Conservation (phyloP, 305 asterid species). For the Lippia alba region DNA sequence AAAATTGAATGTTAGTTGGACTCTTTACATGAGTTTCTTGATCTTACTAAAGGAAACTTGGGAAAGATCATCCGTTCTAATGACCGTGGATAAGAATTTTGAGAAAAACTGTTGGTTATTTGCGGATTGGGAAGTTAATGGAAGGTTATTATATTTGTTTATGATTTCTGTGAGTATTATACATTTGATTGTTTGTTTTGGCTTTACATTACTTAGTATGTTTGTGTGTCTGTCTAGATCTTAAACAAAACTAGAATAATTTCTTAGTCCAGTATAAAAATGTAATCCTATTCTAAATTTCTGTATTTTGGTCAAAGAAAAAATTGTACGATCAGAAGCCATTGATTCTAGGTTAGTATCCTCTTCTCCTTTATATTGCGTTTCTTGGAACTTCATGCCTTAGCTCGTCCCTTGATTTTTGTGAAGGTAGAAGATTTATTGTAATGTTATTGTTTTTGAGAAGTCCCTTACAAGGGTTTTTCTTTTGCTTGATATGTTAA, state of each 20-base stretch:
- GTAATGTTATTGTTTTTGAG: background rate
- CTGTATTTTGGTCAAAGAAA: slow-evolving; percentile 39
- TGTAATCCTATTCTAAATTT: too few species aligned
- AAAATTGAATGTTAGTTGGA: slow-evolving; percentile 3
- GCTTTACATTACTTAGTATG: background rate
- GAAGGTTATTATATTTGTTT: background rate
- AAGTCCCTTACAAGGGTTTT: background rate
- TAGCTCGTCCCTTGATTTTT: slow-evolving; percentile 14
- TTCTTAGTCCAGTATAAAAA: too few species aligned
- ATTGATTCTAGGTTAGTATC: slow-evolving; percentile 62
- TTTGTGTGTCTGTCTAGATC: background rate
- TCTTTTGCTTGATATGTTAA: background rate
- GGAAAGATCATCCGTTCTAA: background rate
- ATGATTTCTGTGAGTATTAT: background rate
- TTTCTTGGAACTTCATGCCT: background rate
- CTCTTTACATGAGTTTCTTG: background rate
- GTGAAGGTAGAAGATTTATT: background rate
- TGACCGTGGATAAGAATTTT: slow-evolving; percentile 12
- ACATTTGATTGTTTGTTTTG: background rate
- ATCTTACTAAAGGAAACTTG: slow-evolving; percentile 14
- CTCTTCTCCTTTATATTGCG: background rate
- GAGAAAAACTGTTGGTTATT: slow-evolving; percentile 5
- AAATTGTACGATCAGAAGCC: slow-evolving; percentile 84
- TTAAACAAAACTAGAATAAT: background rate
- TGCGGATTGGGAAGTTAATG: slow-evolving; percentile 4